These are phyloP conservation scores for Colletotrichum acutatum DNA, from an alignment of 2,329 filamentous ascomycete species.

Conservation along the genomic window DNA sequence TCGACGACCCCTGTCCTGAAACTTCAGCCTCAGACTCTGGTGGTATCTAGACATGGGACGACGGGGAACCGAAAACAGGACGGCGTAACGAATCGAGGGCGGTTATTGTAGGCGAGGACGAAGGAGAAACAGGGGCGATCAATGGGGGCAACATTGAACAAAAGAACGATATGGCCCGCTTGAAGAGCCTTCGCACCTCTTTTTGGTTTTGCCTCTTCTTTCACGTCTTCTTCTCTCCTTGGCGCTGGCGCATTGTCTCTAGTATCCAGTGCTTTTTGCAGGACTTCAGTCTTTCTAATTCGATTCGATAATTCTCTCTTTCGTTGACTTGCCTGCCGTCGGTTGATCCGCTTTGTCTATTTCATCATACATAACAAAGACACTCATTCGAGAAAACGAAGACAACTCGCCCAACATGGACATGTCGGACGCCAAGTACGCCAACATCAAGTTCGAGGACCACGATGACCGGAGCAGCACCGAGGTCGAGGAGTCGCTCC, in stretches of 20 bases:
- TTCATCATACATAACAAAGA: neutral
- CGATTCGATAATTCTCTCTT: neutral
- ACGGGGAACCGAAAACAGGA: neutral
- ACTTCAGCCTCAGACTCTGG: constrained; percentile 27
- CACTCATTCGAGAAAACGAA: neutral
- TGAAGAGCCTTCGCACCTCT: too few relatives aligned
- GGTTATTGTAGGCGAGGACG: neutral
- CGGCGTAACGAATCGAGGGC: neutral
- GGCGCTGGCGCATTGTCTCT: constrained; percentile 31
- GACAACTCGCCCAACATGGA: constrained; percentile 20
- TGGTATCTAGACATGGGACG: constrained; percentile 5
- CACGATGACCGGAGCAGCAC: constrained; percentile 44
- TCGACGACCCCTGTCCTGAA: constrained; percentile 38
- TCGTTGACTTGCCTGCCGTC: neutral
- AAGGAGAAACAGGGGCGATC: neutral
- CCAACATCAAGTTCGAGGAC: constrained; percentile 40
- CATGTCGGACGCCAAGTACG: constrained; percentile 38
- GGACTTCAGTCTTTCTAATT: neutral
- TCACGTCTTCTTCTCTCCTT: constrained; percentile 13
- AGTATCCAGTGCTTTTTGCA: neutral
- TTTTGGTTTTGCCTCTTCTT: neutral
- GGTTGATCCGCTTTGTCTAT: constrained; percentile 16
- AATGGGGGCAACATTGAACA: neutral
- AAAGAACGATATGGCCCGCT: neutral
- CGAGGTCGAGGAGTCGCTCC: constrained; percentile 49